Evolutionary conservation across 202 grass and related monocot species (phyloP).

Genomic region (Carex sylvatica): DNA sequence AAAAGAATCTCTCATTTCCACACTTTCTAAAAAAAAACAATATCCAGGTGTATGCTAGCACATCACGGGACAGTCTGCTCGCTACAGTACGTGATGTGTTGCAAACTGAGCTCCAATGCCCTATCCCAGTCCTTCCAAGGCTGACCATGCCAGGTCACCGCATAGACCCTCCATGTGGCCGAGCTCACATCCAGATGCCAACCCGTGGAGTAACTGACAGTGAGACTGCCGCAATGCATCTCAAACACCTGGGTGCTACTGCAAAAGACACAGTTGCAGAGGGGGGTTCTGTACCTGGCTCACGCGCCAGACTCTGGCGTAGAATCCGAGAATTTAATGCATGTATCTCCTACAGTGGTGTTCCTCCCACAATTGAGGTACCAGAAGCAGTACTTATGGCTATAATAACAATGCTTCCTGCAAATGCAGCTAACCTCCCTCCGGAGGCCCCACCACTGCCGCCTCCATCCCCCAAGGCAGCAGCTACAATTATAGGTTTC

Average conservation of each 20-base stretch:
- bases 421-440: conserved; percentile 58
- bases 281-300: conserved; percentile 72
- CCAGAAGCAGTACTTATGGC: conserved; percentile 96
- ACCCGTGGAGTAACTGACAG: conserved; percentile 51
- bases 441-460: conserved; percentile 77
- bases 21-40: conserved; percentile 14
- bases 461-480: conserved; percentile 88
- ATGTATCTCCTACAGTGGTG: conserved; percentile 78
- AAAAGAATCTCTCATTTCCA: conserved; percentile 22
- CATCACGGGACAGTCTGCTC: conserved; percentile 90
- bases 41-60: conserved; percentile 91
- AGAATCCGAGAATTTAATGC: conserved; percentile 99
- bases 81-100: conserved; percentile 84
- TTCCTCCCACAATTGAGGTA: conserved; percentile 83
- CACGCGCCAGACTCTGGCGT: conserved; percentile 88
- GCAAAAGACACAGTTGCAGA: conserved; percentile 97
- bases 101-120: conserved; percentile 85
- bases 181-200: conserved; percentile 44
- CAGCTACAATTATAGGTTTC: conserved; percentile 94
- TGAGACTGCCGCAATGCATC: conserved; percentile 70
- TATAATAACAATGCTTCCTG: conserved; percentile 92
- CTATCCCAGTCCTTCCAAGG: conserved; percentile 86
- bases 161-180: conserved; percentile 89
- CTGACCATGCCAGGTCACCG: conserved; percentile 91
- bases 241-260: conserved; percentile 84